A percentile compares a stretch with the other conserved stretches of the same genome.
phyloP scores from a whole-genome alignment of 805 yeast genomes.

The Ogataea methylovora region DNA sequence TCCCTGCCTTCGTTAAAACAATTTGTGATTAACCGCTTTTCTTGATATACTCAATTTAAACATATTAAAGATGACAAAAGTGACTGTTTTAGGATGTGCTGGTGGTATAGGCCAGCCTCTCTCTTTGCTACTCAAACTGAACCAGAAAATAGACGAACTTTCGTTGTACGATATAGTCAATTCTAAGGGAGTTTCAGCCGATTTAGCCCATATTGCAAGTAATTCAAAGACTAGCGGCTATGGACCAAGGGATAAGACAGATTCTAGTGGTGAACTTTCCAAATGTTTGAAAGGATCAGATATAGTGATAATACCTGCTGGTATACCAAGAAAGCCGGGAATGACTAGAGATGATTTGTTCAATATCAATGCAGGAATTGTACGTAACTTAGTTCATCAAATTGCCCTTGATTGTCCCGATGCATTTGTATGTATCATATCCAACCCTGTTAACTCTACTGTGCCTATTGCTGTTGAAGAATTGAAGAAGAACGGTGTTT shows the following conservation, averaged over 20 bases:
- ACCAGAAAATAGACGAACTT: slow-evolving; percentile 53
- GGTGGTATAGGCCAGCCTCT: slow-evolving; percentile 95
- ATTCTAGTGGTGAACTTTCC: slow-evolving; percentile 26
- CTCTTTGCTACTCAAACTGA: slow-evolving; percentile 70
- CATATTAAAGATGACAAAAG: slow-evolving; percentile 37
- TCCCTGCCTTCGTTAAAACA: too few species aligned
- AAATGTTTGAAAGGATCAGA: slow-evolving; percentile 38
- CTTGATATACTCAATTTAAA: too few species aligned
- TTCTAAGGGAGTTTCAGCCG: slow-evolving; percentile 84
- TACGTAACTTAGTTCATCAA: slow-evolving; percentile 42
- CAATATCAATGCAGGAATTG: slow-evolving; percentile 50
- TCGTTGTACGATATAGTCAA: slow-evolving; percentile 81
- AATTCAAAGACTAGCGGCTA: slow-evolving; percentile 16
- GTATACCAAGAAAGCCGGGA: slow-evolving; percentile 59
- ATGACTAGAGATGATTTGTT: slow-evolving; percentile 60
- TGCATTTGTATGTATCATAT: slow-evolving; percentile 47
- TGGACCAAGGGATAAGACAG: slow-evolving; percentile 17
- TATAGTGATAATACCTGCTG: slow-evolving; percentile 51
- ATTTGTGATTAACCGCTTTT: too few species aligned
- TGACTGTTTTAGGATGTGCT: slow-evolving; percentile 82
- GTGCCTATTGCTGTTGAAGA: slow-evolving; percentile 55
- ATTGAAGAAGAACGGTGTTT: slow-evolving; percentile 43
- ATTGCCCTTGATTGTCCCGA: slow-evolving; percentile 41
- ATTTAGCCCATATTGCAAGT: slow-evolving; percentile 62
- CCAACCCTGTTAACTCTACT: slow-evolving; percentile 56